Base-by-base conservation (phyloP, 495 filamentous ascomycete genomes). In the Haplographium delicatum region DNA sequence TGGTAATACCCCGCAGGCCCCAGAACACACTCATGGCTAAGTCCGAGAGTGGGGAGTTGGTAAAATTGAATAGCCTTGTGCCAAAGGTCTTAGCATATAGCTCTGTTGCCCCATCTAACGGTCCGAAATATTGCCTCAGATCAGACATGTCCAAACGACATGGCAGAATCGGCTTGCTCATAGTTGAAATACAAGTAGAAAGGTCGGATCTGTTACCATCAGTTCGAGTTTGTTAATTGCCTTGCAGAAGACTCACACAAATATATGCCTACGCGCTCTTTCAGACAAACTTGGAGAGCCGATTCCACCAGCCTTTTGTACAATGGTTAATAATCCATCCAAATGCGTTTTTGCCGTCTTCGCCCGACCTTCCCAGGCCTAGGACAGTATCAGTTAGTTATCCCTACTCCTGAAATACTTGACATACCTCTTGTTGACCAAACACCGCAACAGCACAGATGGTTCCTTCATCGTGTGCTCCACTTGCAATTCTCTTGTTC, bases 1-100 rank as follows among this genome's bases (percentile, higher is more conserved):
- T 8, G 16, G 56, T 46, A 16, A 59, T 15, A 19, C 45, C 54
- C 11, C 56, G 51, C 20, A 59, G 51, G 1, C 56, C 56, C 56
- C 56, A 59, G 1, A 59, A 28, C 18, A 54, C 47, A 4, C n/a
- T 50, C 1, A 43, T 41, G 42, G 56, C 56, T 30, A 33, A 16
- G 10, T 54, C 38, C 16, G 40, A 41, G 2, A 54, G 20, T 3
- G 27, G 40, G 3, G 50, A 53, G 5, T 30, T 22, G 4, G 51
- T 54, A 30, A 49, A 59, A 18, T 51, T 54, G 28, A 34, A 54
- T 6, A 59, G 42, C 30, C 56, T 9, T 18, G 27, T 27, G 18
- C 19, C 47, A 24, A 59, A 54, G 11, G 41, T 43, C 13, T 43
- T 50, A 20, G 39, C 38, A 22, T 59, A 45, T 24, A 23, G 34